These are phyloP conservation scores for Crinitomyces ghanaensis DNA, from an alignment of 805 yeast genomes.

Conservation along the genomic window DNA sequence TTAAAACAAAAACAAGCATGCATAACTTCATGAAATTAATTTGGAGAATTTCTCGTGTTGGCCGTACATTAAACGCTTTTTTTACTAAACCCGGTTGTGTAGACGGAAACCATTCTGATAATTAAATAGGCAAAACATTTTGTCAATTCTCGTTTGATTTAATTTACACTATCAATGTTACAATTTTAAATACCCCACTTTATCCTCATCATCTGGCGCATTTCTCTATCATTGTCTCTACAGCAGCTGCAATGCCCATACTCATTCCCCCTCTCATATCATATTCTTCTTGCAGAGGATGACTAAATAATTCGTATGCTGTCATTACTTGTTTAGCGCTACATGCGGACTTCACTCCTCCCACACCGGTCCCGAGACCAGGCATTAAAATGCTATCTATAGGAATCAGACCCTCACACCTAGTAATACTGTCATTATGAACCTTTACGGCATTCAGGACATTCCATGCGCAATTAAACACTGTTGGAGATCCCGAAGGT, in stretches of 20 bases:
- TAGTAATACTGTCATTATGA: slow-evolving; percentile 3
- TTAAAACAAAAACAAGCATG: too few relatives aligned
- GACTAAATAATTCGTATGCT: slow-evolving; percentile 4
- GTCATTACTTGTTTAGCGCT: slow-evolving; percentile 27
- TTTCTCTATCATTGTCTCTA: not conserved
- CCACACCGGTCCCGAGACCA: slow-evolving; percentile 33
- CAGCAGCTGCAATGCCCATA: not conserved
- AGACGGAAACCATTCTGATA: too few relatives aligned
- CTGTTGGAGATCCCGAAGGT: slow-evolving; percentile 12
- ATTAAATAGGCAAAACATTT: too few relatives aligned
- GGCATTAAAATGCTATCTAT: slow-evolving; percentile 26
- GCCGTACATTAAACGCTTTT: too few relatives aligned
- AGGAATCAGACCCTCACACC: slow-evolving; percentile 2
- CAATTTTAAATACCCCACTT: too few relatives aligned
- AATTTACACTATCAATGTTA: too few relatives aligned
- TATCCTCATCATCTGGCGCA: not conserved
- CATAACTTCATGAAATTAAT: too few relatives aligned
- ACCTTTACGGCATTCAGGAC: slow-evolving; percentile 18
- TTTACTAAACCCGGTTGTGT: too few relatives aligned
- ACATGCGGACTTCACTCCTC: slow-evolving; percentile 23
- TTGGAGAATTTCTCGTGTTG: too few relatives aligned
- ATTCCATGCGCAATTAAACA: slow-evolving; percentile 33
- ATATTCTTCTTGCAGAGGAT: too few relatives aligned
- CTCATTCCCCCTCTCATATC: not conserved
- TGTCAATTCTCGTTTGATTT: too few relatives aligned